Evolutionary conservation across 148 eudicot genomes (phyloP), one percentile per base, ranked within the genome.

Genomic region (Polygonum aviculare): DNA sequence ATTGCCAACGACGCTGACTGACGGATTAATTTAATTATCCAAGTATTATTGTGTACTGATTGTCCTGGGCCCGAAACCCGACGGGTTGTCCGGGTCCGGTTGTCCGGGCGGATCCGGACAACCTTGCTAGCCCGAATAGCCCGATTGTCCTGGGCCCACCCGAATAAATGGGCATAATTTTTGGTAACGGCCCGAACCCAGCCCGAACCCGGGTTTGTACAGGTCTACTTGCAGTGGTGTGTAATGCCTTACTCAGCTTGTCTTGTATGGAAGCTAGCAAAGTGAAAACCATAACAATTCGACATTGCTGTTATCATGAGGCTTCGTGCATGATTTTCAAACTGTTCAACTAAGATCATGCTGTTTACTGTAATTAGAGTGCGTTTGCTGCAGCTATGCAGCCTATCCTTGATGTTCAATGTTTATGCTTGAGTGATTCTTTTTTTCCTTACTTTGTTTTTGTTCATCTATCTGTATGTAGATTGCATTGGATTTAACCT

Each of bases 401-500:
- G 31, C 31, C 26, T 4, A 33, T 38, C 0, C 33, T 44, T 75
- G 31, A 69, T 63, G 40, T 69, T 16, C 55, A 60, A 36, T 60
- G n/a, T 35, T 39, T 50, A 19, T 40, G 21, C 47, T 70, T 77
- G 39, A 33, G 60, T 75, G 51, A 16, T 2, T 38, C n/a, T 62
- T 80, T 38, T 74, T 80, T 31, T 0, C 14, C 45, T 16, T 7
- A 36, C 72, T 36, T 72, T 4, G 3, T 72, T 44, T 72, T 19
- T 15, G 0, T 69, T 69, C 52, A 41, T 44, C 18, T 33, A 41
- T 44, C 54, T 39, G 12, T 33, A 57, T 77, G 49, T 75, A 94
- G 98, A 89, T 92, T 62, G 92, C 98, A n/a, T 76, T 94, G 86
- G 96, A 92, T 71, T 59, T 92, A 45, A 89, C 81, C 31, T 92